Base-by-base conservation (phyloP, 2,329 filamentous ascomycete genomes). In the Fusarium buharicum region DNA sequence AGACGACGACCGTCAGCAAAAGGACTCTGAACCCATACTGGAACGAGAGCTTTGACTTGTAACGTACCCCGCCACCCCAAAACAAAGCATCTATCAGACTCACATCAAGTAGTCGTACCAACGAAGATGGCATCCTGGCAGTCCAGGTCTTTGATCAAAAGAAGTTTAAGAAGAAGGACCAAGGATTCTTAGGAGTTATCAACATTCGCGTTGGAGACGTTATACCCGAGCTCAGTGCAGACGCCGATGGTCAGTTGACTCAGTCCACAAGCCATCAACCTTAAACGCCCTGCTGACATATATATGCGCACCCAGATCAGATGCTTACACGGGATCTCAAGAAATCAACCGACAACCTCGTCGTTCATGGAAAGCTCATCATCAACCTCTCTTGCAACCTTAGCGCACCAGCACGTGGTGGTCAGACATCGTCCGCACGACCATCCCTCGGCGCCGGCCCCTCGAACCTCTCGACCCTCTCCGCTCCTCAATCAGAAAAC, bases 91-190 rank as follows among this genome's bases (percentile, higher is more conserved):
- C 39, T 45, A 22, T 22, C 30, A 30, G 41, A 52, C 67, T 67
- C 49, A 62, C 53, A 50, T 31, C 11, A 30, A 70, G 55, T 75
- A 98, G 95, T 82, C 86, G 86, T 75, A 94, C 92, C 59, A 95
- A 90, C 60, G 95, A 99, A 76, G 94, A 97, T 73, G 96, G 93
- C 76, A 97, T 99, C 73, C 84, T 99, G 43, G 95, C 95, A 8
- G 93, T 99, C 41, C 95, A 99, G 75, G 97, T 99, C 51, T 99
- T 99, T 75, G 95, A 99, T 78, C 95, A 99, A 79, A 97, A 97
- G 83, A 99, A 99, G 81, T 99, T 99, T 82, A 99, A 99, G 84
- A 99, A 99, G 87, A 99, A 98, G 92, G 95, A 99, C 71, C 95
- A 99, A 76, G 95, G 95, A 9, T 99, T 99, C 74, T 84, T 99